Percentiles rank a stretch among this genome's conserved stretches.
These are phyloP conservation scores for Gossypium gossypioides DNA, from an alignment of 441 rosid species.

Conservation along the genomic window DNA sequence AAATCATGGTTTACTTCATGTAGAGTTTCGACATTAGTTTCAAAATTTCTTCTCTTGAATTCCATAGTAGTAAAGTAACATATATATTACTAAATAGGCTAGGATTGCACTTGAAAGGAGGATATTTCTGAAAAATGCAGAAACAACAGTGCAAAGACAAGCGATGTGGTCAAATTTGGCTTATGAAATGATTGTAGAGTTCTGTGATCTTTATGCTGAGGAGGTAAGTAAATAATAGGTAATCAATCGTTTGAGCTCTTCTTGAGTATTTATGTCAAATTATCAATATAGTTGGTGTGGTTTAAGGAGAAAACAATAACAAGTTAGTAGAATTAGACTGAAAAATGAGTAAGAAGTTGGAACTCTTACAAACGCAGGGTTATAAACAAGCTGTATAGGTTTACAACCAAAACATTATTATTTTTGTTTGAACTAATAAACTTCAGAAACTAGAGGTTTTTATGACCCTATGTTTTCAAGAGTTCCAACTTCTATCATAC, in stretches of 20 bases:
- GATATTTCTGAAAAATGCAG: conserved; percentile 86
- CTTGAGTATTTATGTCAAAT: not conserved
- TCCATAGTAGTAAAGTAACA: conserved; percentile 8
- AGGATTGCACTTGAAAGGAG: conserved; percentile 92
- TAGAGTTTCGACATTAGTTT: not conserved
- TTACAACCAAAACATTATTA: not conserved
- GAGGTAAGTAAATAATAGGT: conserved; percentile 46
- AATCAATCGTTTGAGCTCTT: conserved; percentile 1
- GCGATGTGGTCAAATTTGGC: conserved; percentile 99
- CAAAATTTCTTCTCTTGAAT: conserved; percentile 3
- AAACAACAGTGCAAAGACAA: conserved; percentile 86
- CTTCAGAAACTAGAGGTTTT: not conserved
- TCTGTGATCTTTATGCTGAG: conserved; percentile 97
- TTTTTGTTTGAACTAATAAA: not conserved
- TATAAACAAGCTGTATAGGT: not conserved
- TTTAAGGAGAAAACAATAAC: not conserved
- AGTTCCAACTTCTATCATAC: not conserved
- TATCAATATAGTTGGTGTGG: not conserved
- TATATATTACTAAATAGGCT: conserved; percentile 46
- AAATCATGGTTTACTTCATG: not conserved
- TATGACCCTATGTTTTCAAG: not conserved
- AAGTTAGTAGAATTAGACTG: not conserved
- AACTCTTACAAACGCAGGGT: not conserved
- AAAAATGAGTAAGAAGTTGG: not conserved
- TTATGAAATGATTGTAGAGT: conserved; percentile 98